Evolutionary conservation across 768 basidiomycete species (phyloP).

Genomic region (Boletus bicolor): DNA sequence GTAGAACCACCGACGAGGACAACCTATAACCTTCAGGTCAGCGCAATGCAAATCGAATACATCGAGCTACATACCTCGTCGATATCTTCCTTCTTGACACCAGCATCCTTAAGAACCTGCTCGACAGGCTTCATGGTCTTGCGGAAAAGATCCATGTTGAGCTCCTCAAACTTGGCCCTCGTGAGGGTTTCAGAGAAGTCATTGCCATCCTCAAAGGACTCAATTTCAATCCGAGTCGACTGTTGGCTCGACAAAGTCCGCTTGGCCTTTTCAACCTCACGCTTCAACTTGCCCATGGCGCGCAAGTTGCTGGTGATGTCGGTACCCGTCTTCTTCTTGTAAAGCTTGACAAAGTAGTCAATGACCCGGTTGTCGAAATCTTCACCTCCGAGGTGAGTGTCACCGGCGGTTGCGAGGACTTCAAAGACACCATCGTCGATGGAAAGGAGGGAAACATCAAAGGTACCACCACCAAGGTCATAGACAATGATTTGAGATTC

Average conservation of each 20-base stretch:
- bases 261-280: conserved; percentile 93
- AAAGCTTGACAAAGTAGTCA: conserved; percentile 82
- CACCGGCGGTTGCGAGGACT: conserved; percentile 88
- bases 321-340: conserved; percentile 90
- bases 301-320: conserved; percentile 77
- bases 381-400: conserved; percentile 93
- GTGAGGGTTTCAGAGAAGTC: conserved; percentile 98
- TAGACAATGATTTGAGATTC: conserved; percentile 97
- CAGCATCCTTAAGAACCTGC: conserved; percentile 96
- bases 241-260: conserved; percentile 90
- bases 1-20: conserved; percentile 97
- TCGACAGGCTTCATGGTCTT: conserved; percentile 99
- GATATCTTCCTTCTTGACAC: conserved; percentile 96
- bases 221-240: conserved; percentile 89
- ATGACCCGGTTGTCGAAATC: conserved; percentile 95
- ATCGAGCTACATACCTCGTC: conserved; percentile 61
- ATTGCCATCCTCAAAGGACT: conserved; percentile 92
- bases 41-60: rapidly evolving
- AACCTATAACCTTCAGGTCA: conserved; percentile 39
- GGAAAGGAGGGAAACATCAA: conserved; percentile 95
- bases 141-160: conserved; percentile 98
- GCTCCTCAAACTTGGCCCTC: conserved; percentile 97
- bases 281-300: conserved; percentile 88
- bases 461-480: conserved; percentile 98
- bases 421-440: conserved; percentile 94